phyloP scores from a whole-genome alignment of 345 rosid genomes.

The Boechera retrofracta region DNA sequence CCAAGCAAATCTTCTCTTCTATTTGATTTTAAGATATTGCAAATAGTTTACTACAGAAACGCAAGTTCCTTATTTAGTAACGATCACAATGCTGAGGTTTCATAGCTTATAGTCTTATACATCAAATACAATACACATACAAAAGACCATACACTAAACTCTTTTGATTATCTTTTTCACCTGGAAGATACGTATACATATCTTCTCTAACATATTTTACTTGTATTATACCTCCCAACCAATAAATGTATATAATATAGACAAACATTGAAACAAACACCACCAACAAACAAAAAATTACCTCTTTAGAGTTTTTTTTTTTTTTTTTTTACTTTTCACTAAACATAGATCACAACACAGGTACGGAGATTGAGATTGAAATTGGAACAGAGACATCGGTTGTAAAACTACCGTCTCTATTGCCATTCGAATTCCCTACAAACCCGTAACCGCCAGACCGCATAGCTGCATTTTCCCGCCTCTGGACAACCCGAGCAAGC shows the following conservation, averaged over 20 bases:
- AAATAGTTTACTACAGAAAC: background rate
- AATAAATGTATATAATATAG: slow-evolving; percentile 45
- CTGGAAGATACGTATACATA: slow-evolving; percentile 25
- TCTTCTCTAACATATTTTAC: slow-evolving; percentile 8
- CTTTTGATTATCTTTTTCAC: background rate
- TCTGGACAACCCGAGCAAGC: slow-evolving; percentile 87
- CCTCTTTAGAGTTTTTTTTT: background rate
- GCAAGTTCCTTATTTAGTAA: background rate
- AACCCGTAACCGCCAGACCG: slow-evolving; percentile 69
- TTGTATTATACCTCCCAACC: slow-evolving; percentile 48
- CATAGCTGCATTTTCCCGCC: slow-evolving; percentile 63
- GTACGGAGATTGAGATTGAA: slow-evolving; percentile 61
- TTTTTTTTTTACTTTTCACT: background rate
- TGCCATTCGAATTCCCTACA: slow-evolving; percentile 56
- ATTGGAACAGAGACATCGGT: slow-evolving; percentile 75
- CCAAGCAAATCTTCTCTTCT: slow-evolving; percentile 12
- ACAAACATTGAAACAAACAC: slow-evolving; percentile 39
- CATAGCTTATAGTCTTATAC: background rate
- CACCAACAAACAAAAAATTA: slow-evolving; percentile 31
- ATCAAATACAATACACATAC: slow-evolving; percentile 27
- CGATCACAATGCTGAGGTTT: background rate
- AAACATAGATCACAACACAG: slow-evolving; percentile 43
- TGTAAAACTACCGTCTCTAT: slow-evolving; percentile 38
- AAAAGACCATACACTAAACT: slow-evolving; percentile 22
- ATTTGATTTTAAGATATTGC: background rate